phyloP scores from a whole-genome alignment of 306 rosid genomes.

The Sechiopsis laciniata region DNA sequence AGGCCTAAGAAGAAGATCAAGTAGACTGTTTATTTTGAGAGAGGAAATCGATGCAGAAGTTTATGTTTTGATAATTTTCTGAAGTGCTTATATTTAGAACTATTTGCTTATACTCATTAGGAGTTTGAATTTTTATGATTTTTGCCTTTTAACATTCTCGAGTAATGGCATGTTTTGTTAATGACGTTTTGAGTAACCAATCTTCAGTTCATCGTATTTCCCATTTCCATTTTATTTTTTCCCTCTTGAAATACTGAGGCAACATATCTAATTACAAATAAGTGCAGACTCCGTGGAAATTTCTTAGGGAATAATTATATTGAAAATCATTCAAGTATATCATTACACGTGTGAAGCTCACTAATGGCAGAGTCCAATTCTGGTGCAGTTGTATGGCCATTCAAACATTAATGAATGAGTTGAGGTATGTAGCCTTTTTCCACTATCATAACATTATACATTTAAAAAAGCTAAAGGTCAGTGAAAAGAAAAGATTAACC shows the following conservation, averaged over 20 bases:
- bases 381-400: background rate
- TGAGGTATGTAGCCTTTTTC: too few species aligned
- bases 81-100: constrained; percentile 14
- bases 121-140: constrained; percentile 11
- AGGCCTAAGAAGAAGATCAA: constrained; percentile 99
- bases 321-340: background rate
- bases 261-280: background rate
- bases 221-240: background rate
- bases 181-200: background rate
- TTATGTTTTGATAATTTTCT: constrained; percentile 26
- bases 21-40: constrained; percentile 36
- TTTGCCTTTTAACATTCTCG: constrained; percentile 2
- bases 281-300: background rate
- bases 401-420: background rate
- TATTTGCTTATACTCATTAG: constrained; percentile 15
- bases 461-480: too few species aligned
- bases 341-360: background rate
- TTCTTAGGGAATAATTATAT: too few species aligned
- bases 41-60: constrained; percentile 11
- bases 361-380: background rate
- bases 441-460: too few species aligned
- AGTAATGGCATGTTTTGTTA: constrained; percentile 5
- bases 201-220: background rate
- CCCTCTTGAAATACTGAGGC: background rate
- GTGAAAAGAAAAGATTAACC: too few species aligned